phyloP scores from a whole-genome alignment of 1,284 basidiomycete species.

The Trametes polyzona region DNA sequence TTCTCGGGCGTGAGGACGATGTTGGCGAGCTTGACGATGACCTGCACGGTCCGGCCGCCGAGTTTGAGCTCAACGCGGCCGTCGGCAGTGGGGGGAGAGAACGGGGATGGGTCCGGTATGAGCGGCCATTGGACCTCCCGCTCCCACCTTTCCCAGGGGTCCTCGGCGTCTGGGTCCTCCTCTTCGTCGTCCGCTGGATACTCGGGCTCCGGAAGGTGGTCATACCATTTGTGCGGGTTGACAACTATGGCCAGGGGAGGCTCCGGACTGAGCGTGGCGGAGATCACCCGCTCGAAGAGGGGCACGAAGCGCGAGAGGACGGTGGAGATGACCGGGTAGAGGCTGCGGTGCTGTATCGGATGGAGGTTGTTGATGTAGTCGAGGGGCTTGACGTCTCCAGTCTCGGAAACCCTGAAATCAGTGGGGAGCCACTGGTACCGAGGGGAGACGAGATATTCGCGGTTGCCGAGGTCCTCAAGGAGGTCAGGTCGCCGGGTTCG shows the following conservation, averaged over 20 bases:
- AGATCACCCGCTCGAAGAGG: constrained; percentile 39
- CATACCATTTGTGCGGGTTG: constrained; percentile 1
- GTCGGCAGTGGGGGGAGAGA: neutral
- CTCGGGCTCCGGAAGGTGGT: constrained; percentile 1
- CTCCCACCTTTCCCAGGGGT: neutral
- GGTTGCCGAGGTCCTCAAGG: too few species aligned
- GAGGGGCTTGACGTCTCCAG: neutral
- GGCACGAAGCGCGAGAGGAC: constrained; percentile 37
- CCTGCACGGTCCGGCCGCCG: constrained; percentile 36
- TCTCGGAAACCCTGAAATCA: neutral
- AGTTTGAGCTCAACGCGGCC: constrained; percentile 17
- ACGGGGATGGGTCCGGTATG: constrained; percentile 1
- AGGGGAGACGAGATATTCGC: neutral
- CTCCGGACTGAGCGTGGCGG: constrained; percentile 5
- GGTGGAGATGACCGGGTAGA: constrained; percentile 38
- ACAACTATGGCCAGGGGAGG: neutral
- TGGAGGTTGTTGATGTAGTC: constrained; percentile 39
- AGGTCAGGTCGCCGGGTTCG: neutral
- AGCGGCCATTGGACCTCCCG: neutral
- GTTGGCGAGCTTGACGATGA: constrained; percentile 56
- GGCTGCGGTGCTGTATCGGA: constrained; percentile 27
- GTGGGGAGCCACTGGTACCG: constrained; percentile 3
- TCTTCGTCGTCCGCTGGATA: neutral
- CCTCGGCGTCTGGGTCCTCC: too few species aligned
- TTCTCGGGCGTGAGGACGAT: constrained; percentile 50